phyloP scores from a whole-genome alignment of 2,329 filamentous ascomycete species.

The Bipolaris victoriae region DNA sequence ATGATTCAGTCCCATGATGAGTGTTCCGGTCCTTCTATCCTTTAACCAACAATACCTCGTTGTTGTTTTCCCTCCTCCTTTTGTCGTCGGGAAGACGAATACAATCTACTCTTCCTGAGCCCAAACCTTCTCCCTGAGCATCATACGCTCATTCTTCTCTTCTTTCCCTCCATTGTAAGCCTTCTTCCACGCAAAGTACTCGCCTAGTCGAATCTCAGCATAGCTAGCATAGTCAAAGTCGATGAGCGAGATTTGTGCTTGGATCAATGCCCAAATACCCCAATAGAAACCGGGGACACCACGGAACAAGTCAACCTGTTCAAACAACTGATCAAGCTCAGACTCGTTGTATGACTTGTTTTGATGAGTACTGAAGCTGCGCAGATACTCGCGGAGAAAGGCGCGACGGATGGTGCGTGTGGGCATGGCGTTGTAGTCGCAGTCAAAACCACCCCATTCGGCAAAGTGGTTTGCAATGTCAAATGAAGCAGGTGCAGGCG shows the following conservation, averaged over 20 bases:
- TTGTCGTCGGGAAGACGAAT: neutral
- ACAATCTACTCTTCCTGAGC: slow-evolving; percentile 58
- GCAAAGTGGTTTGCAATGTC: slow-evolving; percentile 98
- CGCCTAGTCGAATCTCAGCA: slow-evolving; percentile 81
- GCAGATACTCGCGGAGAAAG: slow-evolving; percentile 85
- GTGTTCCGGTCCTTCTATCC: too few relatives aligned
- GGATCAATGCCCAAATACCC: slow-evolving; percentile 96
- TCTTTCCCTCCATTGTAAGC: slow-evolving; percentile 71
- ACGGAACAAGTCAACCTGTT: slow-evolving; percentile 85
- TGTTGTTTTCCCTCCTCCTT: neutral
- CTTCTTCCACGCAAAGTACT: slow-evolving; percentile 92
- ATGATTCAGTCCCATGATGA: too few relatives aligned
- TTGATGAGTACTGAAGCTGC: slow-evolving; percentile 64
- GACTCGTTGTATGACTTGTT: slow-evolving; percentile 53
- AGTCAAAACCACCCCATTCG: slow-evolving; percentile 97
- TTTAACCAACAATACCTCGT: neutral
- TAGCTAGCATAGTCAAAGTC: slow-evolving; percentile 96
- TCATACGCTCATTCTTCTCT: slow-evolving; percentile 59
- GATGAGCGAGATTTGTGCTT: slow-evolving; percentile 91
- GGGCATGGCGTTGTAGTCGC: slow-evolving; percentile 84
- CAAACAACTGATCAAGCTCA: slow-evolving; percentile 72
- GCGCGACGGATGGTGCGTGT: slow-evolving; percentile 75
- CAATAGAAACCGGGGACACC: slow-evolving; percentile 88
- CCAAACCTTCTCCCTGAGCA: slow-evolving; percentile 82
- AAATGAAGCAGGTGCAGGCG: slow-evolving; percentile 91